Evolutionary conservation across 2,329 filamentous ascomycete genomes (phyloP).

Genomic region (Colletotrichum salicis): DNA sequence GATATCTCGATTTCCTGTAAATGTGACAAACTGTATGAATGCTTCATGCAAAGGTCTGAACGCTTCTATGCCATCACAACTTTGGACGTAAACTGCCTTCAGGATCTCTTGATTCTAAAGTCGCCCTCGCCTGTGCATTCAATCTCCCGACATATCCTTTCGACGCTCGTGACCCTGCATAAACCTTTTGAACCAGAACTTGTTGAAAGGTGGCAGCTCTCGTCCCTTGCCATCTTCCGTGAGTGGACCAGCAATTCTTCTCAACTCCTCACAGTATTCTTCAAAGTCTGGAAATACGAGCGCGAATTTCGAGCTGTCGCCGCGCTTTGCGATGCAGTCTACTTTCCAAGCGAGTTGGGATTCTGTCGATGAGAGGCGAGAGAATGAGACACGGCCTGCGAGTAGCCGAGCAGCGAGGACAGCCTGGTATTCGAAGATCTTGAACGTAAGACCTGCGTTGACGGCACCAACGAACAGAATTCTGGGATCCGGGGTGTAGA

Average conservation of each 20-base stretch:
- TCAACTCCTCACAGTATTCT: conserved; percentile 70
- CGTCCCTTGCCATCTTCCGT: conserved; percentile 54
- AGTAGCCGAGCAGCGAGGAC: conserved; percentile 69
- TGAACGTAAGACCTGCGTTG: conserved; percentile 70
- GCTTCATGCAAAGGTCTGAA: too few relatives aligned
- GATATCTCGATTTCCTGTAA: too few relatives aligned
- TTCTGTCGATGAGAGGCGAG: conserved; percentile 56
- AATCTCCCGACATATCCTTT: conserved; percentile 67
- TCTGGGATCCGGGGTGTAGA: conserved; percentile 63
- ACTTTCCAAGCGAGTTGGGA: conserved; percentile 67
- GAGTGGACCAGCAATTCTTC: conserved; percentile 60
- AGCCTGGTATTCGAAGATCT: conserved; percentile 75
- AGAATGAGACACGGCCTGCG: conserved; percentile 55
- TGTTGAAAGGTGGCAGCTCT: conserved; percentile 54
- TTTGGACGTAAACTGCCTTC: neutral
- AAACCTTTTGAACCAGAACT: conserved; percentile 61
- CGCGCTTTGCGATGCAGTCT: conserved; percentile 62
- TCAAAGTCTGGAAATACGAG: conserved; percentile 71
- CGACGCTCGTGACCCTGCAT: conserved; percentile 64
- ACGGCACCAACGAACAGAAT: conserved; percentile 69
- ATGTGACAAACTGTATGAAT: too few relatives aligned
- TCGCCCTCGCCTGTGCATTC: conserved; percentile 48
- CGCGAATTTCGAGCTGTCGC: conserved; percentile 67
- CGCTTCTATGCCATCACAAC: neutral
- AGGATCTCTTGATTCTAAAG: neutral